Conservation (phyloP, 106 monocot species). For the Platanthera guangdongensis region DNA sequence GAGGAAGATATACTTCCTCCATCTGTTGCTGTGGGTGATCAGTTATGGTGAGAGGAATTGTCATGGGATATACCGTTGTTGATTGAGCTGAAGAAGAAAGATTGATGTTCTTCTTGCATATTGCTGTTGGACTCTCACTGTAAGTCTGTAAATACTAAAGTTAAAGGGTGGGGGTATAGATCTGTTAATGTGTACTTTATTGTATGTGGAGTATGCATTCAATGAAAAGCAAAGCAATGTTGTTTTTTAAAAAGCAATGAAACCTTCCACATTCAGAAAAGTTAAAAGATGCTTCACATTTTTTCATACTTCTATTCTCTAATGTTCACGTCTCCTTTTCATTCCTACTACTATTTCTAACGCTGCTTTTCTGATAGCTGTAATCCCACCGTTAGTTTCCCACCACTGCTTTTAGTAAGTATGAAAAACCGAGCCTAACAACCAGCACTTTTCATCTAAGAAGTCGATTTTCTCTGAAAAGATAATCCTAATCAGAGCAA, state of each 20-base stretch:
- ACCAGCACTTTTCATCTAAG: too few species aligned
- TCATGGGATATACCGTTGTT: background rate
- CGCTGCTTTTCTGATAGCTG: too few species aligned
- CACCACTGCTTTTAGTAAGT: too few species aligned
- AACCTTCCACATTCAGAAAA: too few species aligned
- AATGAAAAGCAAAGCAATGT: background rate
- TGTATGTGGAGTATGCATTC: background rate
- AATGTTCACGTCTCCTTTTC: too few species aligned
- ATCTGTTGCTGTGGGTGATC: slow-evolving; percentile 57
- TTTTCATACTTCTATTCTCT: too few species aligned
- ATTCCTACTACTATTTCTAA: too few species aligned
- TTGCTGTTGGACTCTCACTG: background rate
- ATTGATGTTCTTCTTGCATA: background rate
- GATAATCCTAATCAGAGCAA: too few species aligned
- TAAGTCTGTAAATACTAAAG: slow-evolving; percentile 6
- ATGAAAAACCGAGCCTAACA: too few species aligned
- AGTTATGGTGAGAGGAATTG: slow-evolving; percentile 35
- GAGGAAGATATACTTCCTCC: slow-evolving; percentile 28
- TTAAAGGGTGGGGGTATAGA: background rate
- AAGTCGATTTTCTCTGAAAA: too few species aligned
- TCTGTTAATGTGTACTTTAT: background rate
- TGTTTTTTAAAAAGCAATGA: background rate
- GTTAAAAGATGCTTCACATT: too few species aligned
- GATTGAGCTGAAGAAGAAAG: background rate
- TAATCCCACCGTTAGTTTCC: too few species aligned